Conservation (phyloP, 129 eudicot species). For the Pittosporum tobira region DNA sequence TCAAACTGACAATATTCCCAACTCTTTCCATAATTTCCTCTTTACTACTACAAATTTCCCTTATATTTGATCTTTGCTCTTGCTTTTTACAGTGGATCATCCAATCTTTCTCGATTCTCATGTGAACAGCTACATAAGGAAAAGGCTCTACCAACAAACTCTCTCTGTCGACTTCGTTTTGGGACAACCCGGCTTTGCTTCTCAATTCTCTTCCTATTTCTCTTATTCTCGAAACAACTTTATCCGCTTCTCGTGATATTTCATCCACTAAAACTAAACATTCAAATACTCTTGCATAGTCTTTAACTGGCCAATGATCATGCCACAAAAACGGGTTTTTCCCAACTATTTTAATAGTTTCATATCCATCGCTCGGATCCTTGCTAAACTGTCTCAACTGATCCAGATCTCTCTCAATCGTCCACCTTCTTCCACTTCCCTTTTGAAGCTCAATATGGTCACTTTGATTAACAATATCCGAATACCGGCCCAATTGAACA, state of each 20-base stretch:
- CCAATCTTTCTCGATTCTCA: constrained; percentile 98
- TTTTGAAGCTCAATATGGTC: constrained; percentile 44
- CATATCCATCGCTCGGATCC: constrained; percentile 33
- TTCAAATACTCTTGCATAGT: constrained; percentile 73
- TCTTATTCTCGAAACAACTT: constrained; percentile 59
- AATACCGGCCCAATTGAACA: constrained; percentile 53
- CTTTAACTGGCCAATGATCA: constrained; percentile 88
- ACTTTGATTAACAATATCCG: constrained; percentile 41
- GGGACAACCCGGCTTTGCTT: background rate
- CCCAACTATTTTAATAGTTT: constrained; percentile 49
- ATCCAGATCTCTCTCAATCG: constrained; percentile 59
- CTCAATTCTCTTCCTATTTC: constrained; percentile 30
- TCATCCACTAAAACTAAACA: constrained; percentile 78
- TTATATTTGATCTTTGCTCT: constrained; percentile 50
- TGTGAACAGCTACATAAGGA: constrained; percentile 85
- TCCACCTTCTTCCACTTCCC: constrained; percentile 95
- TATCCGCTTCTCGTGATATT: constrained; percentile 58
- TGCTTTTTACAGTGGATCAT: constrained; percentile 90
- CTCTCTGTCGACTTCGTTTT: background rate
- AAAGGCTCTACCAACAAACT: constrained; percentile 1
- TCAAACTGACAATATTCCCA: constrained; percentile 37
- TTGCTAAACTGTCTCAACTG: constrained; percentile 50
- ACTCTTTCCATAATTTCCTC: constrained; percentile 67
- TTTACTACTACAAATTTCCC: constrained; percentile 79
- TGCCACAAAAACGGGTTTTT: constrained; percentile 97